Evolutionary conservation across 306 rosid genomes (phyloP).

Genomic region (Cicer judaicum): DNA sequence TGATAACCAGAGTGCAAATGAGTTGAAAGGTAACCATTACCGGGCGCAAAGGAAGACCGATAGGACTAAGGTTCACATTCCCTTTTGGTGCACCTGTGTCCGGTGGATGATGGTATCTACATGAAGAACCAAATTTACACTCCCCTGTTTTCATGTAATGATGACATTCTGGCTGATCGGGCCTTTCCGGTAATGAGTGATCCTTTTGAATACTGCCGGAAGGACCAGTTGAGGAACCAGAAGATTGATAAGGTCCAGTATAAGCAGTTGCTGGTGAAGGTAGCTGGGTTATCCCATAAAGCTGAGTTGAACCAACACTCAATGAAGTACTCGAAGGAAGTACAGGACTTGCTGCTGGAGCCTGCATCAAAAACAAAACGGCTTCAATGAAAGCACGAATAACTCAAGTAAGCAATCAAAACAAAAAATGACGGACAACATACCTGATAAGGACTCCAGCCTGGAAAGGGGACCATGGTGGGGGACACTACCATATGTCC

Average conservation of each 20-base stretch:
- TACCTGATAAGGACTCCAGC: constrained; percentile 92
- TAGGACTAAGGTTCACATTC: constrained; percentile 64
- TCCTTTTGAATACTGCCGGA: constrained; percentile 75
- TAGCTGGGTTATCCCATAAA: constrained; percentile 71
- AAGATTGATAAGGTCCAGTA: constrained; percentile 64
- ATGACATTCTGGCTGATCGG: constrained; percentile 92
- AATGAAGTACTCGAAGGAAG: constrained; percentile 71
- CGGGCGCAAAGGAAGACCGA: constrained; percentile 94
- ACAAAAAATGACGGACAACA: constrained; percentile 46
- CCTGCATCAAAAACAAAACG: constrained; percentile 58
- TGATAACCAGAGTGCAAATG: constrained; percentile 32
- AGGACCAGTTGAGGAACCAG: constrained; percentile 66
- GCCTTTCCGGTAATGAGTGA: constrained; percentile 83
- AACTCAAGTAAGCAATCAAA: constrained; percentile 39
- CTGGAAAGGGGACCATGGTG: constrained; percentile 70
- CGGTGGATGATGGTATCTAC: constrained; percentile 96
- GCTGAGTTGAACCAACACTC: constrained; percentile 61
- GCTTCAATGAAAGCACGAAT: constrained; percentile 43
- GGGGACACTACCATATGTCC: constrained; percentile 81
- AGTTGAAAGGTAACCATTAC: constrained; percentile 58
- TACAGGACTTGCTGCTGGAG: constrained; percentile 64
- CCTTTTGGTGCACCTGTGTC: constrained; percentile 62
- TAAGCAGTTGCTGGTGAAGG: constrained; percentile 64
- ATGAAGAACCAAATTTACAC: constrained; percentile 93
- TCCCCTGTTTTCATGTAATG: constrained; percentile 95